phyloP scores from a whole-genome alignment of 306 rosid genomes.

The Castanea crenata region DNA sequence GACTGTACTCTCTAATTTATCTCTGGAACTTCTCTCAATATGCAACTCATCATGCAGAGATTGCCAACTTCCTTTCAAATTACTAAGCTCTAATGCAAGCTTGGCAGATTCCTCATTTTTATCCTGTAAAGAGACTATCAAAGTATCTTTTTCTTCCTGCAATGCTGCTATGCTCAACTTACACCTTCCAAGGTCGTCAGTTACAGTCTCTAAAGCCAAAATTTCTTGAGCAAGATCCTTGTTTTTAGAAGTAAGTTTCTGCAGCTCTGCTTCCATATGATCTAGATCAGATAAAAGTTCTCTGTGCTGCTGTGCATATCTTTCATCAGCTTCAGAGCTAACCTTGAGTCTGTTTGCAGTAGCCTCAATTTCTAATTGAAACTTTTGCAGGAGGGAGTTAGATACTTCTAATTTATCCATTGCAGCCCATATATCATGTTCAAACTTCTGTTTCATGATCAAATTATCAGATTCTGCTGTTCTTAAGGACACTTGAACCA shows the following conservation, averaged over 20 bases:
- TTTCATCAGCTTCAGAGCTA: slow-evolving; percentile 61
- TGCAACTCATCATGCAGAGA: slow-evolving; percentile 50
- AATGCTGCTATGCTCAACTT: slow-evolving; percentile 46
- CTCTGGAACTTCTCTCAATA: slow-evolving; percentile 48
- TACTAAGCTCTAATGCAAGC: slow-evolving; percentile 50
- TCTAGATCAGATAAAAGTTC: slow-evolving; percentile 57
- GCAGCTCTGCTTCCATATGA: slow-evolving; percentile 67
- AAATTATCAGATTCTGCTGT: slow-evolving; percentile 52
- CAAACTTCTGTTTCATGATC: slow-evolving; percentile 61
- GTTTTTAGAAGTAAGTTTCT: slow-evolving; percentile 59
- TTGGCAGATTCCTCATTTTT: slow-evolving; percentile 57
- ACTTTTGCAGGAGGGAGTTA: slow-evolving; percentile 53
- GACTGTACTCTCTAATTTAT: slow-evolving; percentile 50
- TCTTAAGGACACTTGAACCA: slow-evolving; percentile 50
- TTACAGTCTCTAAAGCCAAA: slow-evolving; percentile 37
- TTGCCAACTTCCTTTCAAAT: slow-evolving; percentile 43
- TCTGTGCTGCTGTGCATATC: slow-evolving; percentile 49
- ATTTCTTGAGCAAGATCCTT: slow-evolving; percentile 64
- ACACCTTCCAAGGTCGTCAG: slow-evolving; percentile 54
- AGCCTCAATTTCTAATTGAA: slow-evolving; percentile 63
- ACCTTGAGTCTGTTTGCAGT: slow-evolving; percentile 47
- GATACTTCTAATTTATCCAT: slow-evolving; percentile 50
- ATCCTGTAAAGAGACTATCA: slow-evolving; percentile 47
- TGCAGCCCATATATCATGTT: slow-evolving; percentile 42
- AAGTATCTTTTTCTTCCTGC: slow-evolving; percentile 56